phyloP scores from a whole-genome alignment of 768 basidiomycete species.

The Cystobasidium tubakii region DNA sequence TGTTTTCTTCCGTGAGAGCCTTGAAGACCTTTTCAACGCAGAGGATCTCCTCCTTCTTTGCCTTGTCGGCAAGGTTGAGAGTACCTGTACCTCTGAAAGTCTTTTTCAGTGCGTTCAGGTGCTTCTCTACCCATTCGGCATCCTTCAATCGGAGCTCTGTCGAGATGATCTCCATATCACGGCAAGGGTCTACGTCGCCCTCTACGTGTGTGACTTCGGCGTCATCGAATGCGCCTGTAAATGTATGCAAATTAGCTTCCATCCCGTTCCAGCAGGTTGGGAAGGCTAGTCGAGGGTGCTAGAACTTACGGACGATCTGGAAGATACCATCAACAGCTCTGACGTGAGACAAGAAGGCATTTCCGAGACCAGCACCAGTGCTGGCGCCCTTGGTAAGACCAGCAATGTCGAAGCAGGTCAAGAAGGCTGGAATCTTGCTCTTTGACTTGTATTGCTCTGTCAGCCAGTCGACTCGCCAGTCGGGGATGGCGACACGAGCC shows the following conservation, averaged over 20 bases:
- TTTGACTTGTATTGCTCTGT: conserved; percentile 82
- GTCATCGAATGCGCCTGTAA: conserved; percentile 76
- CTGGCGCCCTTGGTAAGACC: conserved; percentile 97
- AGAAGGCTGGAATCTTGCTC: conserved; percentile 80
- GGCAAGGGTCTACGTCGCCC: conserved; percentile 88
- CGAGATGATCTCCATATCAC: conserved; percentile 96
- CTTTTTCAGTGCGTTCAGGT: conserved; percentile 63
- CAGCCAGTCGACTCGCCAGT: conserved; percentile 89
- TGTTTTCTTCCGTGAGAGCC: conserved; percentile 67
- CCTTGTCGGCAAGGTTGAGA: conserved; percentile 79
- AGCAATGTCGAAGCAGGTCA: conserved; percentile 98
- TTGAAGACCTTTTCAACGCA: conserved; percentile 78
- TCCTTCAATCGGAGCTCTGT: conserved; percentile 92
- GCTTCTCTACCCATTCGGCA: conserved; percentile 96
- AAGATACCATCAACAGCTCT: conserved; percentile 98
- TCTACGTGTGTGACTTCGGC: conserved; percentile 99
- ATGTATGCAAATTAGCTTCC: no score
- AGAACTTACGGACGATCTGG: conserved; percentile 70
- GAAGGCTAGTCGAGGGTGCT: background rate
- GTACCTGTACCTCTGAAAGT: conserved; percentile 63
- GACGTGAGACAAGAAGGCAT: conserved; percentile 94
- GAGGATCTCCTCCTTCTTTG: conserved; percentile 92
- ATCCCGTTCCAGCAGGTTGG: no score
- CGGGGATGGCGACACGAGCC: conserved; percentile 92
- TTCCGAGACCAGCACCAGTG: conserved; percentile 94